Evolutionary conservation across 2,329 filamentous ascomycete genomes (phyloP).

Genomic region (Chaetomiaceae sp.): DNA sequence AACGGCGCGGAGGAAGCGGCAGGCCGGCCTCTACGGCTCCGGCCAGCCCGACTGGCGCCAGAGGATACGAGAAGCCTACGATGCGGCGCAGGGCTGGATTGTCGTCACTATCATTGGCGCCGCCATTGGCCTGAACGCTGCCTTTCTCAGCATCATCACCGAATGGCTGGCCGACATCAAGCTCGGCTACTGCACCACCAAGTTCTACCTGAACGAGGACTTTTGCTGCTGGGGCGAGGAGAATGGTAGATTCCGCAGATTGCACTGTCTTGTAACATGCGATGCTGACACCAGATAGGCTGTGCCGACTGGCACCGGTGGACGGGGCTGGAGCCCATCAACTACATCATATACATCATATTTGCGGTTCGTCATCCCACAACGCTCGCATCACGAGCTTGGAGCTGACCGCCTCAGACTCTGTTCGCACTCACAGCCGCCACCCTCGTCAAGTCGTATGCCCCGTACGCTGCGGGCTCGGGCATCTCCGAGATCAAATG

Average conservation of each 20-base stretch:
- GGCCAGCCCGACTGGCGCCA: conserved; percentile 72
- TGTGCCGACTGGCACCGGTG: conserved; percentile 87
- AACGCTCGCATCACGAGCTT: not conserved
- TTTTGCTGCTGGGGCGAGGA: conserved; percentile 99
- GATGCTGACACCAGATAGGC: conserved; percentile 44
- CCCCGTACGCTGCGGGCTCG: conserved; percentile 92
- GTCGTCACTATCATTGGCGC: conserved; percentile 89
- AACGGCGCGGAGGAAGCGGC: conserved; percentile 68
- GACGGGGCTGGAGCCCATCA: conserved; percentile 72
- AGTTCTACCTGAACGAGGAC: conserved; percentile 93
- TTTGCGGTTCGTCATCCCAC: conserved; percentile 60
- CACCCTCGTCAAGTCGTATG: conserved; percentile 81
- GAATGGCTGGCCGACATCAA: conserved; percentile 98
- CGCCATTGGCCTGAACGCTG: conserved; percentile 91
- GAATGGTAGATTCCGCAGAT: conserved; percentile 49
- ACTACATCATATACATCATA: conserved; percentile 83
- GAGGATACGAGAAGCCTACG: conserved; percentile 79
- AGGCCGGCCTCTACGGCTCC: conserved; percentile 66
- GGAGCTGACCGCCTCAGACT: conserved; percentile 43
- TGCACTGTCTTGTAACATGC: conserved; percentile 11
- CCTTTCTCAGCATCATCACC: conserved; percentile 88
- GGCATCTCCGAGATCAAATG: conserved; percentile 99
- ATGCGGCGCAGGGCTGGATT: conserved; percentile 96
- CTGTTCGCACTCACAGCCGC: conserved; percentile 80
- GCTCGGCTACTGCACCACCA: conserved; percentile 89